Evolutionary conservation across 2,329 filamentous ascomycete species (phyloP), one percentile per base, ranked within the genome.

Genomic region (Boeremia exigua): DNA sequence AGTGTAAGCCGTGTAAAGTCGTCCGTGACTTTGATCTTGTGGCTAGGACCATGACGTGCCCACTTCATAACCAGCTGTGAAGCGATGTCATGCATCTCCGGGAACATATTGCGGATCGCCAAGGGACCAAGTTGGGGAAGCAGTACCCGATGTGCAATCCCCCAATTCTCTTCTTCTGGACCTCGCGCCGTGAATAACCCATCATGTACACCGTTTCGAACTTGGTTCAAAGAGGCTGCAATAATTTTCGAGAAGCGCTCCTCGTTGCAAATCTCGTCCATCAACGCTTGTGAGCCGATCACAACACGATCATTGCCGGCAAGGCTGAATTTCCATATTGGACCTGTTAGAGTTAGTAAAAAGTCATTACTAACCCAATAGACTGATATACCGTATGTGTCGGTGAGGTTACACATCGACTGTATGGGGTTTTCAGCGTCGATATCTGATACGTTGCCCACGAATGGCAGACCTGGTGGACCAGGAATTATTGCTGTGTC

Each of bases 41-140:
- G 62, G 8, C 71, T 62, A 1, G 71, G 51, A 4, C 74, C 72
- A 47, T 85, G 80, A 30, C 88, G 81, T 15, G 87, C 87, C 82
- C 87, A 87, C 71, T 90, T 90, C 75, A 89, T 79, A 9, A 83
- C 81, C 45, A 91, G 74, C 67, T 91, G 88, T 0, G 80, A 79
- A 4, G 86, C 83, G 56, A 90, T 85, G 61, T 90, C 88, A 42
- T 73, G 68, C 71, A 73, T 74, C 63, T 77, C 76, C 57, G 83
- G 80, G 58, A 88, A 91, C 88, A 91, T 91, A 52, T 75, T 78
- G 32, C 84, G 81, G 63, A 92, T 90, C 1, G 84, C 80, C 19
- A 90, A 72, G 0, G 88, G 88, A 0, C 88, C 88, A 69, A 91
- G 90, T 2, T 87, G 87, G 0, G 88, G 88, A 65, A 88, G 82